A percentile compares a stretch with the other conserved stretches of the same genome.
Conservation (phyloP, 2,329 filamentous ascomycete species). For the Stachybotrys chartarum region DNA sequence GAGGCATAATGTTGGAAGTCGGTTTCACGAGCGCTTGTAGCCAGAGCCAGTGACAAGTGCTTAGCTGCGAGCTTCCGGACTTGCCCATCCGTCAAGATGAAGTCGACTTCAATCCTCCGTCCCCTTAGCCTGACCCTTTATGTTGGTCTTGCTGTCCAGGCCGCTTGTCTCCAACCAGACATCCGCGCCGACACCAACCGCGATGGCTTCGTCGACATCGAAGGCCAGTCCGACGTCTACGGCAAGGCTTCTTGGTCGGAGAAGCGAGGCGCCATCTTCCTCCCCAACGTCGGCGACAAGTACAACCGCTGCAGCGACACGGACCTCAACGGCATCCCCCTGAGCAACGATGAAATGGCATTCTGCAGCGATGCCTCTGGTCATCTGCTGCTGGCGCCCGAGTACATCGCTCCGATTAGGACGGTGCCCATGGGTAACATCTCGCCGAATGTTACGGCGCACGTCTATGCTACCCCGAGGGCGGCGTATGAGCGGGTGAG, state of each 20-base stretch:
- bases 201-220: slow-evolving; percentile 7
- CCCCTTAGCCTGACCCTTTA: neutral
- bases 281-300: slow-evolving; percentile 10
- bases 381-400: slow-evolving; percentile 19
- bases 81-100: neutral
- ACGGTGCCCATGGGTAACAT: slow-evolving; percentile 17
- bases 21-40: neutral
- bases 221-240: neutral
- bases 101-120: neutral
- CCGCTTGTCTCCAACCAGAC: neutral
- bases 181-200: slow-evolving; percentile 10
- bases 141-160: neutral
- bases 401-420: slow-evolving; percentile 22
- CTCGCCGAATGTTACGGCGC: slow-evolving; percentile 3
- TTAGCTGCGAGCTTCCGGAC: neutral
- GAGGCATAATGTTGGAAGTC: neutral
- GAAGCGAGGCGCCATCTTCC: slow-evolving; percentile 7
- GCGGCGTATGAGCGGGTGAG: slow-evolving; percentile 13
- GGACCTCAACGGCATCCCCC: neutral
- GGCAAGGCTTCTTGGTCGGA: slow-evolving; percentile 5
- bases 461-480: slow-evolving; percentile 7
- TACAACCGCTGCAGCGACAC: slow-evolving; percentile 2
- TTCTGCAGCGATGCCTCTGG: slow-evolving; percentile 28
- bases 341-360: slow-evolving; percentile 14
- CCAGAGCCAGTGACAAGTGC: neutral